Conservation (phyloP, 2,329 filamentous ascomycete genomes). For the Bipolaris sorokiniana region DNA sequence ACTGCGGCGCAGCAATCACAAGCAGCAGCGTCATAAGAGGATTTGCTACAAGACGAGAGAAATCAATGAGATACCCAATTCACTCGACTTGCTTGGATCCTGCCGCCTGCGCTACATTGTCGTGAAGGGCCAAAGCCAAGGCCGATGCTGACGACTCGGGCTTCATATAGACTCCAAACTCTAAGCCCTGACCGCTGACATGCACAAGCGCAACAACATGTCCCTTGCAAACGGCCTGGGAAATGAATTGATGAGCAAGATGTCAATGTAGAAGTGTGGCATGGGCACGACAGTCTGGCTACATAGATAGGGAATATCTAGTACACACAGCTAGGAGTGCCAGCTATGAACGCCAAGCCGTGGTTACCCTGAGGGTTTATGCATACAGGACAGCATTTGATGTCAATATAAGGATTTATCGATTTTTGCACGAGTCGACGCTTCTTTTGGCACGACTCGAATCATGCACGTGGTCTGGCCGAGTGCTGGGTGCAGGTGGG, state of each 20-base stretch:
- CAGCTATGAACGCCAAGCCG: neutral
- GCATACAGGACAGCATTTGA: neutral
- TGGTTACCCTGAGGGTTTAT: neutral
- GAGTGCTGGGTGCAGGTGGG: neutral
- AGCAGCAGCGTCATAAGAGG: constrained; percentile 15
- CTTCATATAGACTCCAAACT: neutral
- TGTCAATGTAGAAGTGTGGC: neutral
- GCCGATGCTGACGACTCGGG: neutral
- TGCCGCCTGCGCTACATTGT: neutral
- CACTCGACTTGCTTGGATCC: neutral
- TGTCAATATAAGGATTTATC: neutral
- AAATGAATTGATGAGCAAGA: neutral
- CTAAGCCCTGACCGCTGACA: neutral
- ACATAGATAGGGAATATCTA: neutral
- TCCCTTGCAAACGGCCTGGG: neutral
- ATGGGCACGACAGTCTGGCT: neutral
- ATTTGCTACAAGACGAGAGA: neutral
- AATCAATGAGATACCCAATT: constrained; percentile 12
- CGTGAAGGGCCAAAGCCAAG: neutral
- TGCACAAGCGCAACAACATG: neutral
- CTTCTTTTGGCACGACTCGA: neutral
- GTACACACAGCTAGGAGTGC: neutral
- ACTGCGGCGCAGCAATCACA: constrained; percentile 33
- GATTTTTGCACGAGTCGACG: too few species aligned
- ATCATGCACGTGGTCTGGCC: neutral